Evolutionary conservation across 2,329 filamentous ascomycete genomes (phyloP), one percentile per base, ranked within the genome.

Genomic region (Ilyonectria mors-panacis): DNA sequence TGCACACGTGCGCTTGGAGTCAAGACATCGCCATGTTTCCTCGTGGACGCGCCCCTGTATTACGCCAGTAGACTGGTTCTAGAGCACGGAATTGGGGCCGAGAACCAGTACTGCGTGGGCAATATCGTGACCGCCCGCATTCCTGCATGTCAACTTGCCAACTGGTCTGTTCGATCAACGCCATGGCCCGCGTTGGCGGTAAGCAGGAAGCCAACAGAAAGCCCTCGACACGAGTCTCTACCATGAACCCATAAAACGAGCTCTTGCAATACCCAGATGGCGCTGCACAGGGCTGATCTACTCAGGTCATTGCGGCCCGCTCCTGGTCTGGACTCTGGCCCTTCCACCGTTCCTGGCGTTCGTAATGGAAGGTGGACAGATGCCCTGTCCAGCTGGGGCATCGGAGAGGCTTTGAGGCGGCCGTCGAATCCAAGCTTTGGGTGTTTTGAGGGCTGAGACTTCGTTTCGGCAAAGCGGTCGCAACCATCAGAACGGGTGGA

Each of bases 261-360:
- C 33, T 54, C 30, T 53, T 53, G 35, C 45, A 63, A 39, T 61
- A 26, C 45, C 35, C 53, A 35, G 39, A 53, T 39, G 59, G 47
- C 59, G 47, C 45, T 54, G 45, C 37, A 44, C 56, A 59, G 55
- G 30, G 33, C 50, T 23, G 33, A 4, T 17, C 23, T 55, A 21
- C 50, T 50, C 56, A 59, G 56, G 39, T 42, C 56, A 65, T 55
- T 55, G 48, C 55, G 59, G 35, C 39, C 48, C 39, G 42, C 57
- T 48, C 28, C n/a, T 50, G 56, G 65, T 48, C 53, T 71, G 50
- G 70, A 68, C 58, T 44, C 55, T 60, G 50, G 65, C 59, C 53
- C 54, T 69, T 55, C 57, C 60, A 66, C 58, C 42, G 62, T 71
- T 65, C 59, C 58, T 44, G 59, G 59, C 57, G 56, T 39, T 48